Conservation (phyloP, 495 filamentous ascomycete genomes). For the Aspergillus biplanus region DNA sequence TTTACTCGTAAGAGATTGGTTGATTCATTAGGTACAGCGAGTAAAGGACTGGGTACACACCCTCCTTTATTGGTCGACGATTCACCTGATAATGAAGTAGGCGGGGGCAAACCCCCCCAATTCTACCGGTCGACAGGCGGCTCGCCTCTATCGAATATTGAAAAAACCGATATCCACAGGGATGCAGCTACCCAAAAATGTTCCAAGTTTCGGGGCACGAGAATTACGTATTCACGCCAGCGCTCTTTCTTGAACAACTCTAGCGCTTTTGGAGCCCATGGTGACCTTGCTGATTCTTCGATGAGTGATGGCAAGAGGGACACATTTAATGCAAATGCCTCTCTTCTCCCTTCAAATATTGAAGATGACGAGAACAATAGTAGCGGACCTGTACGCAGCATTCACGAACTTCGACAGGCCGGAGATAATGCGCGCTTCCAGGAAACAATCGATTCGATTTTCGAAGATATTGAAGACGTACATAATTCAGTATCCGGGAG, state of each 20-base stretch:
- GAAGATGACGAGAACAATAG: constrained; percentile 56
- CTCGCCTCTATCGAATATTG: background rate
- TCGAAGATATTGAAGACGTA: constrained; percentile 77
- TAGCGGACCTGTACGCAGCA: constrained; percentile 69
- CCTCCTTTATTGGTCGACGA: background rate
- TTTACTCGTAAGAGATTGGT: constrained; percentile 39
- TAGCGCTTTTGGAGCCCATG: constrained; percentile 17
- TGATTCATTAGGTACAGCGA: constrained; percentile 36
- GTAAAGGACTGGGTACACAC: background rate
- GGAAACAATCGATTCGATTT: constrained; percentile 77
- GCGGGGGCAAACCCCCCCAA: background rate
- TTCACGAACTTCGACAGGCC: constrained; percentile 87
- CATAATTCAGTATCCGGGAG: constrained; percentile 49
- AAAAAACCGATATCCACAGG: background rate
- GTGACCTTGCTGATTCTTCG: constrained; percentile 8
- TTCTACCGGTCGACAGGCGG: background rate
- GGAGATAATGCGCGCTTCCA: constrained; percentile 82
- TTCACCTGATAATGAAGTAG: background rate
- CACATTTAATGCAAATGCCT: background rate
- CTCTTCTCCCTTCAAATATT: background rate
- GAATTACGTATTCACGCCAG: constrained; percentile 65
- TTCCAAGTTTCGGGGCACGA: constrained; percentile 40
- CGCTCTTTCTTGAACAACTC: constrained; percentile 61
- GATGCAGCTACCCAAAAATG: constrained; percentile 23
- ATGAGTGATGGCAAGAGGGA: background rate